Base-by-base conservation (phyloP, 345 rosid genomes). In the Salix purpurea region DNA sequence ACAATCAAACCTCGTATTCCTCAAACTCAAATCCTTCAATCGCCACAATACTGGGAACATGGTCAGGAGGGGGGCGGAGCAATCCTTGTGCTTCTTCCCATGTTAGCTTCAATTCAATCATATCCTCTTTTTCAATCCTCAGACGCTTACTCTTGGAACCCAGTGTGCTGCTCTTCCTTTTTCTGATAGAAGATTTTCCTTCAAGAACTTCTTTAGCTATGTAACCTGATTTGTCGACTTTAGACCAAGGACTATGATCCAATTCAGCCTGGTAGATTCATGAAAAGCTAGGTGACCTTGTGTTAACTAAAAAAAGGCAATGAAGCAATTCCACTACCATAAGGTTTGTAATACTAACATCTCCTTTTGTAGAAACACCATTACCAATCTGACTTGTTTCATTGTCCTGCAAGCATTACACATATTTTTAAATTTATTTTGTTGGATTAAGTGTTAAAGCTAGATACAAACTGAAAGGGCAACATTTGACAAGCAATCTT, bases 21-120 rank as follows among this genome's bases (percentile, higher is more conserved):
- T 96, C 99, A 85, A 96, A 91, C 85, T 96, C 99, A 81, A 75
- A 83, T 61, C 91, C 98, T 75, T 94, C 97, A 78, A 94, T 90
- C 62, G 84, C 84, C 74, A 91, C 88, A 76, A 90, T 75, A 69
- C 89, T 88, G 40, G 97, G 95, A 80, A 78, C 71, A 76, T 72
- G 77, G 80, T 88, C 88, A 36, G 95, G 90, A 77, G 99, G 94
- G 36, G 98, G 97, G 6, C 94, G 91, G 37, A 96, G 89, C 68
- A 89, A 87, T 68, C 87, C 90, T 81, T 96, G 99, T 79, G 97
- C 98, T 87, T 92, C 97, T 88, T 92, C 95, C 95, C 97, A 91
- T 39, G 97, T 91, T 81, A 96, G 67, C 86, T 88, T 89, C 79
- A 96, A 84, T 86, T 91, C 91, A 76, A 80, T 86, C 87, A 84